These are phyloP conservation scores for Heterobasidion annosum DNA, from an alignment of 1,284 basidiomycete genomes.

Conservation along the genomic window DNA sequence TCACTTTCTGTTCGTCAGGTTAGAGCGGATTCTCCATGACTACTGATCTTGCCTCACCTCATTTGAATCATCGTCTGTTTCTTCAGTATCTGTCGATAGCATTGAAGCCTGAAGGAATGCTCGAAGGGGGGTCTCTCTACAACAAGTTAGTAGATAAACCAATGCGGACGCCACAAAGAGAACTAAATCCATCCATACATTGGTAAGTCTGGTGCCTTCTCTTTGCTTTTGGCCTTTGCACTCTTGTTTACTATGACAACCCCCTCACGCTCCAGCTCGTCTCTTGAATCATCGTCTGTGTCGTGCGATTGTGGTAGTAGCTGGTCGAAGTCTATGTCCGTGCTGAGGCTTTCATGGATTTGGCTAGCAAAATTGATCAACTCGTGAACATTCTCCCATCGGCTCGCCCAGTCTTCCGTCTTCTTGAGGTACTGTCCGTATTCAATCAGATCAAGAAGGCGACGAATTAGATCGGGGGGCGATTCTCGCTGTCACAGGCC, in stretches of 20 bases:
- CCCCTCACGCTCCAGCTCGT: neutral
- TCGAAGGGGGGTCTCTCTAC: constrained; percentile 62
- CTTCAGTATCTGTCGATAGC: constrained; percentile 76
- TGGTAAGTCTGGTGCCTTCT: neutral
- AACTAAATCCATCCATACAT: neutral
- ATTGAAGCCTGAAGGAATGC: constrained; percentile 79
- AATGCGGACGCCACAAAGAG: neutral
- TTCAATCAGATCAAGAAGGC: constrained; percentile 47
- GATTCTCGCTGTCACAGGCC: constrained; percentile 30
- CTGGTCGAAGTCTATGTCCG: neutral
- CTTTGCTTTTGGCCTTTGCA: constrained; percentile 1
- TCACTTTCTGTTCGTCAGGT: constrained; percentile 59
- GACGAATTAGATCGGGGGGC: constrained; percentile 60
- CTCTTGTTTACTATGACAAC: constrained; percentile 1
- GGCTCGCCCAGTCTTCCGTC: constrained; percentile 67
- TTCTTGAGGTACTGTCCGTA: constrained; percentile 69
- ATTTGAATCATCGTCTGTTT: constrained; percentile 47
- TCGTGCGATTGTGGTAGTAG: neutral
- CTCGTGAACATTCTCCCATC: constrained; percentile 87
- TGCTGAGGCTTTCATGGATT: constrained; percentile 24
- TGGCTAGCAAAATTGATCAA: constrained; percentile 66
- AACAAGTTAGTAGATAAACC: neutral
- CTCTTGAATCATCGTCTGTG: neutral
- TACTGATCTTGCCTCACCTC: constrained; percentile 29
- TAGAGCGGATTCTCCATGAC: neutral